Evolutionary conservation across 257 asterid genomes (phyloP), one percentile per base, ranked within the genome.

Genomic region (Nyctanthes arbortristis): DNA sequence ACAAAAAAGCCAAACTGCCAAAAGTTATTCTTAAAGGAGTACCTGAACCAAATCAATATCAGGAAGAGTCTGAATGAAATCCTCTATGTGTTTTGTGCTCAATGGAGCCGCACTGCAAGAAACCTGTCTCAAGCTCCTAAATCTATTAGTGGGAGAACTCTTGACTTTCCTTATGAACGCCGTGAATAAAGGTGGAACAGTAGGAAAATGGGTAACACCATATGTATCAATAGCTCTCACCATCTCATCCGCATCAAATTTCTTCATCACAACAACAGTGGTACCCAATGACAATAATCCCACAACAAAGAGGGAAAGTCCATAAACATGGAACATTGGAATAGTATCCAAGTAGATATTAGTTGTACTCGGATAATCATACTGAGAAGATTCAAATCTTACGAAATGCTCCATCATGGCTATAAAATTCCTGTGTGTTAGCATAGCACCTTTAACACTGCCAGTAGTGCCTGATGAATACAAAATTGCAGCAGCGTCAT

Each of bases 401-500:
- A 83, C 89, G 75, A 88, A 90, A 7, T 80, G 77, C 16, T 78
- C 84, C 69, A 88, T 49, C 87, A 75, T 71, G 16, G 96, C 89
- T 76, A 91, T 91, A 29, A 91, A 79, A 80, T 91, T 91, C 57
- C 84, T 76, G 58, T 91, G 94, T 6, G 90, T 87, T 33, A 91
- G 62, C 78, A 88, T 75, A 20, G 83, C 91, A 5, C 89, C 97
- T 75, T 91, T 91, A 43, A 87, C 74, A 47, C 67, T 35, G 14
- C 97, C 96, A 2, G 91, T 88, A 16, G 97, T 91, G 67, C 96
- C 92, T 11, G 97, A 88, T 11, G 97, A 91, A 65, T 83, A 91
- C 77, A 91, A 54, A 64, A 91, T 84, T 12, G 90, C 96, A 0
- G 97, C 96, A 5, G 79, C 71, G 69, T 91, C 95, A 40, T 84